phyloP scores from a whole-genome alignment of 768 basidiomycete species.

The Kwoniella sp. region DNA sequence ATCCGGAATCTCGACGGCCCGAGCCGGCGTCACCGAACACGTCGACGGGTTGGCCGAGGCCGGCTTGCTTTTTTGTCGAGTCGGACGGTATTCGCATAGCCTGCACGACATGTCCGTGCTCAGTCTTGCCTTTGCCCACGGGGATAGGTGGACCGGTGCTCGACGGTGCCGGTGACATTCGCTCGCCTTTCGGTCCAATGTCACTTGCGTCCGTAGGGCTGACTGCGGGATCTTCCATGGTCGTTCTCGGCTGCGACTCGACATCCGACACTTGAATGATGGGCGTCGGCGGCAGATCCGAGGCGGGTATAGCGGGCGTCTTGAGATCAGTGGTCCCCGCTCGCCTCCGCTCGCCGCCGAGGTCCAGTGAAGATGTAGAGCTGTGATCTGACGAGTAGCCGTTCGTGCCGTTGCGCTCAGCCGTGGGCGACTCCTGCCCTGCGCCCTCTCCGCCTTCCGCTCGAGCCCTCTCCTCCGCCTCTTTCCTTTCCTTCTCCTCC shows the following conservation, averaged over 20 bases:
- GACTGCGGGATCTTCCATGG: neutral
- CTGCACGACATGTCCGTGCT: conserved; percentile 10
- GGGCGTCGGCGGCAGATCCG: conserved; percentile 31
- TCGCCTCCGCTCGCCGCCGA: neutral
- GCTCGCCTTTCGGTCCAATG: conserved; percentile 8
- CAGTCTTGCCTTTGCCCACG: conserved; percentile 7
- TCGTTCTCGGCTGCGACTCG: neutral
- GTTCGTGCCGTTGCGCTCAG: neutral
- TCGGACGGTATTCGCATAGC: conserved; percentile 15
- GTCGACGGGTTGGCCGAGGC: conserved; percentile 1
- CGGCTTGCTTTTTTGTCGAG: neutral
- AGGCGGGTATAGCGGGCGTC: conserved; percentile 20
- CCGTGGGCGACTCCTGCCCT: neutral
- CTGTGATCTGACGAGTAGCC: conserved; percentile 12
- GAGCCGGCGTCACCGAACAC: conserved; percentile 15
- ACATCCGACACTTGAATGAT: conserved; percentile 32
- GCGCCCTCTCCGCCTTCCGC: conserved; percentile 2
- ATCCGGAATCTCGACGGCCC: neutral
- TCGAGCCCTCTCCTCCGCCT: conserved; percentile 50
- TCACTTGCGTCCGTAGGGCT: neutral
- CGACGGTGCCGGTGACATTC: conserved; percentile 1
- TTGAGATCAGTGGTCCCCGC: conserved; percentile 7
- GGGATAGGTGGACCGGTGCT: neutral
- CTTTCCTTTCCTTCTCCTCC: conserved; percentile 36
- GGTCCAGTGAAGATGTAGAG: conserved; percentile 6